phyloP scores from a whole-genome alignment of 108 stramenopile species.

The Skeletonema marinoi region DNA sequence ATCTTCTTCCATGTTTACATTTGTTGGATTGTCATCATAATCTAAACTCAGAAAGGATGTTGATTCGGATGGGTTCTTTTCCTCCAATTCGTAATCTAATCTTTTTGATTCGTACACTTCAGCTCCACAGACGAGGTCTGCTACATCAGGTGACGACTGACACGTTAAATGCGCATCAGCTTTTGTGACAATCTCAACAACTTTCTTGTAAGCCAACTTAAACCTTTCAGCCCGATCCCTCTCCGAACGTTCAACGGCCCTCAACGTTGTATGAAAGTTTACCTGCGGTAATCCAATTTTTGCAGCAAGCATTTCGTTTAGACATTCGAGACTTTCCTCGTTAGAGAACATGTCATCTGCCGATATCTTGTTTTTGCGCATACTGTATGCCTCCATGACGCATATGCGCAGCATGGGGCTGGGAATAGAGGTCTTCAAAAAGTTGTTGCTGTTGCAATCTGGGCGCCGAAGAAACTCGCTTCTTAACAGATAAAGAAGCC shows the following conservation, averaged over 20 bases:
- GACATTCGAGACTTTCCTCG: slow-evolving; percentile 22
- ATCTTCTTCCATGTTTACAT: slow-evolving; percentile 1
- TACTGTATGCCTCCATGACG: slow-evolving; percentile 26
- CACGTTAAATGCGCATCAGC: neutral
- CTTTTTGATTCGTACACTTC: neutral
- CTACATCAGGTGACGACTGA: neutral
- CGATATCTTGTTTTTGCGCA: slow-evolving; percentile 6
- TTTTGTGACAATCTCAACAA: slow-evolving; percentile 2
- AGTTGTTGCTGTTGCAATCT: neutral
- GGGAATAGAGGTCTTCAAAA: neutral
- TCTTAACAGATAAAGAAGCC: slow-evolving; percentile 8
- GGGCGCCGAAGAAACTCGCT: slow-evolving; percentile 1
- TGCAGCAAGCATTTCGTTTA: slow-evolving; percentile 20
- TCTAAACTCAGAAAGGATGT: slow-evolving; percentile 7
- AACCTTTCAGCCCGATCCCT: neutral
- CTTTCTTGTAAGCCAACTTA: neutral
- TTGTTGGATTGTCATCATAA: neutral
- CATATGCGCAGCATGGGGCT: slow-evolving; percentile 18
- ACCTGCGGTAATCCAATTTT: slow-evolving; percentile 28
- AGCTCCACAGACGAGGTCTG: neutral
- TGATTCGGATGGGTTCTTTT: slow-evolving; percentile 9
- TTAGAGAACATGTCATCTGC: slow-evolving; percentile 19
- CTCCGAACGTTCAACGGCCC: neutral
- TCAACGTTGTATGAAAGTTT: neutral
- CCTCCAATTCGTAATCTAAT: neutral